Evolutionary conservation across 345 rosid species (phyloP).

Genomic region (Citrus trifoliata): DNA sequence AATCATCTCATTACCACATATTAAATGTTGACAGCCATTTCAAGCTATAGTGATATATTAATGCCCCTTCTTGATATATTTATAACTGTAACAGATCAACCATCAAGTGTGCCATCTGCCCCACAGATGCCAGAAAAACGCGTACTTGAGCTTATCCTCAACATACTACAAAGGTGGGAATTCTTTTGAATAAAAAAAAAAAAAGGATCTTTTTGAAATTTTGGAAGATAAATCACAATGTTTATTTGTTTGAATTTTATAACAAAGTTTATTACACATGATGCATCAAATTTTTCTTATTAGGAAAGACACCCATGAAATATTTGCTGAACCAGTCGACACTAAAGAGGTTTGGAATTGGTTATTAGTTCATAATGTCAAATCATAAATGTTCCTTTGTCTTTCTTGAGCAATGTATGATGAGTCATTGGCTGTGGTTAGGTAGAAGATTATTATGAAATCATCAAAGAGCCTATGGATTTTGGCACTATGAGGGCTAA

Average conservation of each 20-base stretch:
- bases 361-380: background rate
- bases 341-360: conserved; percentile 42
- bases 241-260: background rate
- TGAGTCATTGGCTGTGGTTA: conserved; percentile 18
- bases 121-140: conserved; percentile 42
- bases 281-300: conserved; percentile 4
- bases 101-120: conserved; percentile 11
- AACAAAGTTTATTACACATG: background rate
- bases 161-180: conserved; percentile 55
- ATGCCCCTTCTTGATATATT: conserved; percentile 10
- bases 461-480: conserved; percentile 70
- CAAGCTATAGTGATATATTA: background rate
- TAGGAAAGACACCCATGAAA: conserved; percentile 62
- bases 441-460: conserved; percentile 62
- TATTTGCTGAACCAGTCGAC: conserved; percentile 68
- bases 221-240: background rate
- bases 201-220: background rate
- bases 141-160: conserved; percentile 40
- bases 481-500: conserved; percentile 85
- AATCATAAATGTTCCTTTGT: background rate
- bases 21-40: conserved; percentile 1
- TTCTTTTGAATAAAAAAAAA: background rate
- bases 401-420: conserved; percentile 8
- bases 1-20: conserved; percentile 9
- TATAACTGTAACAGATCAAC: conserved; percentile 29